A percentile compares a stretch with the other conserved stretches of the same genome.
Conservation (phyloP, 371 early-diverging fungal species). For the Blakeslea trispora region DNA sequence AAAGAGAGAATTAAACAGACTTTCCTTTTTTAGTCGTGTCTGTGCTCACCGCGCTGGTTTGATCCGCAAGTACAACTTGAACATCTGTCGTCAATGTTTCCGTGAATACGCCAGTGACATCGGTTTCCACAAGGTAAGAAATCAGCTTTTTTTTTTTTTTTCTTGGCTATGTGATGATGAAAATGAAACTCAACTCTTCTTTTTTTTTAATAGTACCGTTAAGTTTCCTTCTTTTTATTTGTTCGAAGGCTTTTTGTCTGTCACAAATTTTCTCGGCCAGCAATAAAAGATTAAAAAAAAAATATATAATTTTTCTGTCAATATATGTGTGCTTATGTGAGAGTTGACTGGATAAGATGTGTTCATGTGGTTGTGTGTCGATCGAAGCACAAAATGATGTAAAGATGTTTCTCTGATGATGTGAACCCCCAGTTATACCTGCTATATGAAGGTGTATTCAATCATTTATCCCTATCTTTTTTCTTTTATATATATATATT, state of each 20-base stretch:
- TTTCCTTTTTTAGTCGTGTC: slow-evolving; percentile 78
- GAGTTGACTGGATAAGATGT: no score
- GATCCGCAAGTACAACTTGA: slow-evolving; percentile 99
- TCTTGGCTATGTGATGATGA: no score
- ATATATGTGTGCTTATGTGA: no score
- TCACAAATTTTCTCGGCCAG: neutral
- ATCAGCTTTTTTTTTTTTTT: no score
- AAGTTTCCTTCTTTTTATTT: neutral
- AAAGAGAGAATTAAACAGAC: neutral
- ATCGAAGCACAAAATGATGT: slow-evolving; percentile 3
- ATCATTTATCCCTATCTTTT: slow-evolving; percentile 6
- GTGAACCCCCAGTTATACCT: slow-evolving; percentile 13
- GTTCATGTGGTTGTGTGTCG: neutral
- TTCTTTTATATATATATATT: neutral
- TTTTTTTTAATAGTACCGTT: slow-evolving; percentile 19
- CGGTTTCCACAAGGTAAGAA: slow-evolving; percentile 65
- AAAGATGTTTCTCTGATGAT: slow-evolving; percentile 11
- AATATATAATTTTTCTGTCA: neutral
- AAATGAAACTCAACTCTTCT: neutral
- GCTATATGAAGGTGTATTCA: neutral
- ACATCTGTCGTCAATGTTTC: slow-evolving; percentile 99
- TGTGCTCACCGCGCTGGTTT: slow-evolving; percentile 98
- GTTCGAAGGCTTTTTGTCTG: no score
- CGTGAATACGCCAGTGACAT: slow-evolving; percentile 98
- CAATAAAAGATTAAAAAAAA: no score